Conservation (phyloP, 2,329 filamentous ascomycete species). For the Cladobotryum protrusum region DNA sequence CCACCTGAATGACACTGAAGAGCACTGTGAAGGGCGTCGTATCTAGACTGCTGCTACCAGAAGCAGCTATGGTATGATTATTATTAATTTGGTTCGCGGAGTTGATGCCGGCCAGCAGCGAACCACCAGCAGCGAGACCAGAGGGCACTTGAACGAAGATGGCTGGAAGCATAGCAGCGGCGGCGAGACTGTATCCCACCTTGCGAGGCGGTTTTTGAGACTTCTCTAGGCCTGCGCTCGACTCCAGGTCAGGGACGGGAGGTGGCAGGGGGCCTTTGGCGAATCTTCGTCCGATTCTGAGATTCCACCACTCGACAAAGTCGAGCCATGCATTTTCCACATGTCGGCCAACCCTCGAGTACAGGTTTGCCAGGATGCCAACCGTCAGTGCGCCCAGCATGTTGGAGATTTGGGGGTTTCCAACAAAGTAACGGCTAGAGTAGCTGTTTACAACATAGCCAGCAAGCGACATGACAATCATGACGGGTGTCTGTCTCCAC, state of each 20-base stretch:
- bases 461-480: conserved; percentile 65
- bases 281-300: conserved; percentile 33
- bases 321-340: conserved; percentile 50
- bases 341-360: conserved; percentile 60
- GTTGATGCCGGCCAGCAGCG: conserved; percentile 51
- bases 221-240: conserved; percentile 21
- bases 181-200: conserved; percentile 70
- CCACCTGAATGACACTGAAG: conserved; percentile 54
- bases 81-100: conserved; percentile 49
- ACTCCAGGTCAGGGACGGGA: conserved; percentile 28
- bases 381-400: conserved; percentile 72
- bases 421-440: conserved; percentile 57
- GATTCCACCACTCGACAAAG: conserved; percentile 43
- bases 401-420: conserved; percentile 69
- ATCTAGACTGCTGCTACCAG: conserved; percentile 27
- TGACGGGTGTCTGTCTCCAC: conserved; percentile 69
- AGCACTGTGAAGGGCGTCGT: conserved; percentile 48
- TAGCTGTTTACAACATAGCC: conserved; percentile 75
- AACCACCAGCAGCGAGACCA: conserved; percentile 54
- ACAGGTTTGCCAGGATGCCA: conserved; percentile 72
- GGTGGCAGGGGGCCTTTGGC: conserved; percentile 22
- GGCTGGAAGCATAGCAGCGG: conserved; percentile 77
- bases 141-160: conserved; percentile 70
- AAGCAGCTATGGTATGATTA: conserved; percentile 17
- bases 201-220: conserved; percentile 31